Evolutionary conservation across 495 filamentous ascomycete species (phyloP).

Genomic region (Neurospora sp.): DNA sequence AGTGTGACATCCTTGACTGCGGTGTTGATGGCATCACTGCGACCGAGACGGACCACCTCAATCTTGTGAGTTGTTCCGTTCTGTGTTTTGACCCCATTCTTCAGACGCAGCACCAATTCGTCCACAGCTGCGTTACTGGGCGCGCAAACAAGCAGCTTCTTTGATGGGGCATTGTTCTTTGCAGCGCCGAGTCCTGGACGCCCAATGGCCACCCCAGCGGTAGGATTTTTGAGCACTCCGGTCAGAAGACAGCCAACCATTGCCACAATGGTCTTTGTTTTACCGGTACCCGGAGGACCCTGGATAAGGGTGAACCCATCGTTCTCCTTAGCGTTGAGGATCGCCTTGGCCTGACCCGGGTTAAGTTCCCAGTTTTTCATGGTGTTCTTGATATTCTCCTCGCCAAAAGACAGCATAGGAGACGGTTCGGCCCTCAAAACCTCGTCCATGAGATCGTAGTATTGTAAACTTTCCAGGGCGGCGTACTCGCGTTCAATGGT

Average conservation of each 20-base stretch:
- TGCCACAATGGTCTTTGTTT: conserved; percentile 95
- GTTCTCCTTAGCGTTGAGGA: conserved; percentile 83
- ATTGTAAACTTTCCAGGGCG: conserved; percentile 77
- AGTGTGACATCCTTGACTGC: conserved; percentile 87
- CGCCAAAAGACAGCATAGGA: conserved; percentile 67
- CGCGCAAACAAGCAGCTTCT: conserved; percentile 90
- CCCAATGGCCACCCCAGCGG: conserved; percentile 32
- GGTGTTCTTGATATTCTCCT: conserved; percentile 54
- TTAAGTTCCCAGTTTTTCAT: conserved; percentile 75
- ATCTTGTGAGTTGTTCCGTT: conserved; percentile 61
- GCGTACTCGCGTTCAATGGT: conserved; percentile 93
- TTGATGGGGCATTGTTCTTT: conserved; percentile 29
- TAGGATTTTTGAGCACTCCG: conserved; percentile 39
- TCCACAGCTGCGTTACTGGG: conserved; percentile 97
- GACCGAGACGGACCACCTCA: conserved; percentile 81
- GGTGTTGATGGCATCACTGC: conserved; percentile 84
- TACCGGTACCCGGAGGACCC: conserved; percentile 91
- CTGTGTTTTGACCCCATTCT: conserved; percentile 71
- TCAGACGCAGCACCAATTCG: conserved; percentile 88
- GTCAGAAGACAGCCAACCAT: conserved; percentile 85
- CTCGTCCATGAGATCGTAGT: conserved; percentile 91
- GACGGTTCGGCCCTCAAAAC: conserved; percentile 82
- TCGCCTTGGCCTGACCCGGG: conserved; percentile 80
- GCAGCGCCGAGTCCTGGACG: conserved; percentile 34
- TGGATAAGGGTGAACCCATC: conserved; percentile 95